Conservation (phyloP, 257 asterid species). For the Penstemon eatonii region DNA sequence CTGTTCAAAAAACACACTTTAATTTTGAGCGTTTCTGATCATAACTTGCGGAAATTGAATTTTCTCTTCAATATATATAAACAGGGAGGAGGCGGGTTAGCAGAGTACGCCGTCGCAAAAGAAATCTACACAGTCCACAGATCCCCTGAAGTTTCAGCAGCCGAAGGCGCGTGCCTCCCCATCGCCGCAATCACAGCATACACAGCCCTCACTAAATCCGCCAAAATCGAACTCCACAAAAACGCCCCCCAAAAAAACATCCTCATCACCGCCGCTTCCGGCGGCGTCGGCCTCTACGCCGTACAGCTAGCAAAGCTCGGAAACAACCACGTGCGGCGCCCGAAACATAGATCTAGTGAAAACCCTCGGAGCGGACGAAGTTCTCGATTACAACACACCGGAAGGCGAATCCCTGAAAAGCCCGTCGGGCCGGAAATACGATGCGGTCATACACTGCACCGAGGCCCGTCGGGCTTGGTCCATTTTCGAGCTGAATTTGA, state of each 20-base stretch:
- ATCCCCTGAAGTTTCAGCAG: conserved; percentile 60
- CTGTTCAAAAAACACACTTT: too few species aligned
- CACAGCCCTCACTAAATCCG: conserved; percentile 52
- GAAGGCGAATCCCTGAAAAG: conserved; percentile 68
- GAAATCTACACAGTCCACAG: conserved; percentile 43
- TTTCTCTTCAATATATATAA: neutral
- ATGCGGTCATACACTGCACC: conserved; percentile 62
- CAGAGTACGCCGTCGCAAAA: conserved; percentile 56
- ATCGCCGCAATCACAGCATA: conserved; percentile 60
- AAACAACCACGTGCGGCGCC: conserved; percentile 69
- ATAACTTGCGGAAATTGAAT: too few species aligned
- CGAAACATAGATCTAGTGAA: conserved; percentile 54
- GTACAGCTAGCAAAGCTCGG: conserved; percentile 75
- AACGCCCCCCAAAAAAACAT: conserved; percentile 57
- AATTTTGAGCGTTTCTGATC: too few species aligned
- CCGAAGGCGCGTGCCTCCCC: conserved; percentile 60
- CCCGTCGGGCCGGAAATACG: conserved; percentile 63
- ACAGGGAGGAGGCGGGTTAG: conserved; percentile 61
- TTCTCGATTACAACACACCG: conserved; percentile 62
- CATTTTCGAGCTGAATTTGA: conserved; percentile 51
- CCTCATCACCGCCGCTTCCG: conserved; percentile 64
- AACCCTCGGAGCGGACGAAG: conserved; percentile 74
- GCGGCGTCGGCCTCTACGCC: conserved; percentile 71
- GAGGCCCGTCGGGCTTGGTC: conserved; percentile 50
- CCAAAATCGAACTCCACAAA: conserved; percentile 51